Conservation (phyloP, 176 grass and related monocot genomes). For the Paspalum notatum region DNA sequence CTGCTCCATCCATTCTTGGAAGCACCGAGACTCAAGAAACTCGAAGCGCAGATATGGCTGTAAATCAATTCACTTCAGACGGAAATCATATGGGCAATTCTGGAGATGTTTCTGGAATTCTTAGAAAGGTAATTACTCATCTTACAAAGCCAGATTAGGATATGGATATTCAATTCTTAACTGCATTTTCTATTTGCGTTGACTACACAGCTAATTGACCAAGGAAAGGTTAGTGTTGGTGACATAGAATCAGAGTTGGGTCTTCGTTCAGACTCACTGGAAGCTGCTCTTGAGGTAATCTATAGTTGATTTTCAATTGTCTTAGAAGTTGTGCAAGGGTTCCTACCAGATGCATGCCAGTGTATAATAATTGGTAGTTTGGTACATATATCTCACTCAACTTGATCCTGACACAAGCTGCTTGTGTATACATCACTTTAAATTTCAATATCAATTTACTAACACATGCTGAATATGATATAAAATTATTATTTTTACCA, state of each 20-base stretch:
- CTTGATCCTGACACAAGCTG: neutral
- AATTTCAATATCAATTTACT: neutral
- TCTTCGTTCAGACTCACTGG: conserved; percentile 66
- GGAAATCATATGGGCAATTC: conserved; percentile 48
- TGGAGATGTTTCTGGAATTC: conserved; percentile 58
- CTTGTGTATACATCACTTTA: neutral
- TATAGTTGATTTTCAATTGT: neutral
- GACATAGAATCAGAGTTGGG: conserved; percentile 78
- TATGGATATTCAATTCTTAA: conserved; percentile 22
- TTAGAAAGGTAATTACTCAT: conserved; percentile 73
- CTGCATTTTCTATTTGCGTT: conserved; percentile 37
- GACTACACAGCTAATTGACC: conserved; percentile 71
- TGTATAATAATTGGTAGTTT: conserved; percentile 24
- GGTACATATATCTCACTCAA: neutral
- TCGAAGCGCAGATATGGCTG: conserved; percentile 43
- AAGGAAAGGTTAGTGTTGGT: conserved; percentile 67
- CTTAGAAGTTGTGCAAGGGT: neutral
- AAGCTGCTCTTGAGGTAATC: conserved; percentile 81
- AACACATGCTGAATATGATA: neutral
- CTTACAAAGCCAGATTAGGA: conserved; percentile 25
- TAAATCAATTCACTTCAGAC: conserved; percentile 43
- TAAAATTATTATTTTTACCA: neutral
- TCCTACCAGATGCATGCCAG: neutral
- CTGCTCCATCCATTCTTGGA: conserved; percentile 34
- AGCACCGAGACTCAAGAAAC: conserved; percentile 44